Evolutionary conservation across 352 stramenopile species (phyloP).

Genomic region (Pythium insidiosum): DNA sequence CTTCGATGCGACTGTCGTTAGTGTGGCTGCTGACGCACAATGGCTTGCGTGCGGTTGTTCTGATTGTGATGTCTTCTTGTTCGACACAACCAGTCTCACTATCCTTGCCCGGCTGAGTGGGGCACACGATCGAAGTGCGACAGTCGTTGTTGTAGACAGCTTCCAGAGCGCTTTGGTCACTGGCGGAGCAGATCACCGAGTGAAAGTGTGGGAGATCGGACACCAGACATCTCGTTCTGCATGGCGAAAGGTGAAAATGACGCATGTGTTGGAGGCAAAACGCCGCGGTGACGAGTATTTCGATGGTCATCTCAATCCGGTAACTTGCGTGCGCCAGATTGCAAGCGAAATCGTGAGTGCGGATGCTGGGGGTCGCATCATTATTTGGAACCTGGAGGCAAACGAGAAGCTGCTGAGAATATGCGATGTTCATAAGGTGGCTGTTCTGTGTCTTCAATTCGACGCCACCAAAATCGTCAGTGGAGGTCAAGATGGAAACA

Average conservation of each 20-base stretch:
- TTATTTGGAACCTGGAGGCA: conserved; percentile 70
- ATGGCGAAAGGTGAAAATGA: conserved; percentile 23
- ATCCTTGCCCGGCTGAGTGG: conserved; percentile 42
- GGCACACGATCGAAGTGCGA: conserved; percentile 42
- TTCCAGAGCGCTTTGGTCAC: conserved; percentile 35
- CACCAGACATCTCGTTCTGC: conserved; percentile 1
- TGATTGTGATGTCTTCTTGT: conserved; percentile 70
- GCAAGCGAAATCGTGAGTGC: conserved; percentile 72
- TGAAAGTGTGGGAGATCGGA: conserved; percentile 61
- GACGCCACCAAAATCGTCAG: conserved; percentile 72
- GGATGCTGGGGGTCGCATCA: conserved; percentile 41
- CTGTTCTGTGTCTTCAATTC: conserved; percentile 64
- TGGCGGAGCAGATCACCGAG: conserved; percentile 40
- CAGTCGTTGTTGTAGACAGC: conserved; percentile 36
- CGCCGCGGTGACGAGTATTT: conserved; percentile 26
- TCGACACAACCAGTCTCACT: conserved; percentile 29
- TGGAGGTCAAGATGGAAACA: conserved; percentile 31
- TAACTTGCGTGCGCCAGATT: conserved; percentile 48
- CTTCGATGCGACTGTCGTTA: conserved; percentile 71
- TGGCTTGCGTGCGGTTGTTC: conserved; percentile 53
- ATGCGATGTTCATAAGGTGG: conserved; percentile 41
- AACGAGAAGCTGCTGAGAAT: conserved; percentile 51
- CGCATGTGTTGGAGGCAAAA: conserved; percentile 33
- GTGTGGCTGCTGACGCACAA: conserved; percentile 40
- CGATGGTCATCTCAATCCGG: conserved; percentile 40